Base-by-base conservation (phyloP, 2,329 filamentous ascomycete genomes). In the Stagonosporopsis tanaceti region DNA sequence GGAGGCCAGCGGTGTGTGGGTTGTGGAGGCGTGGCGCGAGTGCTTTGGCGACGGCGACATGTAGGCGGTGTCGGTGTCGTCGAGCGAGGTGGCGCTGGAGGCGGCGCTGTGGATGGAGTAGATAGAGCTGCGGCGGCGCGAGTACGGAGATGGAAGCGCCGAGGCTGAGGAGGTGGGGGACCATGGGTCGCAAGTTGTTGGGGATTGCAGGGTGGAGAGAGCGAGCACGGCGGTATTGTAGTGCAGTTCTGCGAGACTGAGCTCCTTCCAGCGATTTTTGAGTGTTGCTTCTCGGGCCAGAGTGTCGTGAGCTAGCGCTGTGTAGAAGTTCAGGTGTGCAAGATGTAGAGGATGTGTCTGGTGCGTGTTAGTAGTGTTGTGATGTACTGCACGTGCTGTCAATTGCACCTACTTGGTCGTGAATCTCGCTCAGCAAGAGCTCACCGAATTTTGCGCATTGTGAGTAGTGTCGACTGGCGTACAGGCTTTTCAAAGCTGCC, bases 241-340 rank as follows among this genome's bases (percentile, higher is more conserved):
- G 53, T 76, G 68, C 42, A 70, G 64, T 47, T 77, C 75, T 27
- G 76, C 73, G 6, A 72, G 58, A 22, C 68, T 68, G 27, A 78
- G 66, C 24, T 72, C 70, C 17, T 60, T 58, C 44, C 61, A 61
- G 34, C 75, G 72, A 20, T 73, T 67, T 38, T 61, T 67, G 5
- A 69, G 67, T 4, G 69, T 69, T 24, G 75, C 71, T 63, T 73
- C 69, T 17, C 75, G 68, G 4, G 74, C 75, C 25, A 76, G 60
- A 3, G 70, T 68, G 55, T 78, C 75, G 54, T 78, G 71, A 8
- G 73, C 73, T 11, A 77, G 58, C 3, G 74, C 76, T 4, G 70
- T 66, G 57, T 77, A 77, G 64, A 77, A 77, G 61, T 75, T 69
- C 8, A 78, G 64, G 48, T 72, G 75, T 7, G 73, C 67, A 1